Conservation (phyloP, 768 basidiomycete genomes). For the Amylocystis lapponica region DNA sequence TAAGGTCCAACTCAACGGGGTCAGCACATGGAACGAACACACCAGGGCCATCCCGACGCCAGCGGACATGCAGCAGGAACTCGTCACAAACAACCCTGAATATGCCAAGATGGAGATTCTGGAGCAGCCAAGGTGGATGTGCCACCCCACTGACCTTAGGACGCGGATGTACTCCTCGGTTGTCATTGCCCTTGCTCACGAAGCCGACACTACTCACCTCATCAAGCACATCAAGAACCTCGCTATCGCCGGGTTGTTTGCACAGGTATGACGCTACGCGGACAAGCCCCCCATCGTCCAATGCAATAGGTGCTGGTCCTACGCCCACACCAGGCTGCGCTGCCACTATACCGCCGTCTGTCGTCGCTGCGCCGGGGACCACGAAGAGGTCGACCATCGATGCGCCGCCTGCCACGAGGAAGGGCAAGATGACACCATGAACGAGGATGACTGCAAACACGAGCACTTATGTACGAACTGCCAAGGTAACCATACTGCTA, state of each 20-base stretch:
- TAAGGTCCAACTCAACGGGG: background rate
- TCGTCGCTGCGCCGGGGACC: background rate
- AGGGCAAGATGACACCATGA: background rate
- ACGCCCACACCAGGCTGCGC: background rate
- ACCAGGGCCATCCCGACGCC: background rate
- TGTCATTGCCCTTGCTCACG: background rate
- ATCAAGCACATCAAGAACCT: background rate
- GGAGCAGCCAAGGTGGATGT: background rate
- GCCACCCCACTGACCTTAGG: background rate
- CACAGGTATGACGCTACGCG: background rate
- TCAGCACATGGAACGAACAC: background rate
- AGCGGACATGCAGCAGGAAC: background rate
- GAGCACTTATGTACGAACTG: background rate
- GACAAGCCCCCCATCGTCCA: background rate
- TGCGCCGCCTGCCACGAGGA: background rate
- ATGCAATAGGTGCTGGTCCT: background rate
- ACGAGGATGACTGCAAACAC: background rate
- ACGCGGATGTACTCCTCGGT: background rate
- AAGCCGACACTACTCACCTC: background rate
- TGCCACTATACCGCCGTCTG: background rate
- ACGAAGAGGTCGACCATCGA: background rate
- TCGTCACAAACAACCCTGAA: background rate
- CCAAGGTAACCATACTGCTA: background rate
- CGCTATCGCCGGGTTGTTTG: background rate
- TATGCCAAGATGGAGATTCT: background rate